These are phyloP conservation scores for Tarenaya hassleriana DNA, from an alignment of 345 rosid genomes.

Conservation along the genomic window DNA sequence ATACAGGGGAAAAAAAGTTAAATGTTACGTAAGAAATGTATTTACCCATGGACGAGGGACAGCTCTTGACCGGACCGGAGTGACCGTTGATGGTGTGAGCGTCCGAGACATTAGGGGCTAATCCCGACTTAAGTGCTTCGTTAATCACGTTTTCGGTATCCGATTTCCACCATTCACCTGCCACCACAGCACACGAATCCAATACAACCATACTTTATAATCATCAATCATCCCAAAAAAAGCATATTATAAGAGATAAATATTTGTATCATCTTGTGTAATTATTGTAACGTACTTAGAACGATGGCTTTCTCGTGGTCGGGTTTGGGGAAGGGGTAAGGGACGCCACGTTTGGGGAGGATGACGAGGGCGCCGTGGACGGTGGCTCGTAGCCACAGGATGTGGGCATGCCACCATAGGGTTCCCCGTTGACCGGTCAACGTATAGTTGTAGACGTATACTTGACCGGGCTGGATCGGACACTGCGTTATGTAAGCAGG, in stretches of 20 bases:
- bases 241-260: too few relatives aligned
- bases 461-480: constrained; percentile 77
- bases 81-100: constrained; percentile 89
- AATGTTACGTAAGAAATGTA: background rate
- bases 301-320: constrained; percentile 59
- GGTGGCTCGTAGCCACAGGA: constrained; percentile 89
- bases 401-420: constrained; percentile 86
- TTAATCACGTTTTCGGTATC: constrained; percentile 81
- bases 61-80: constrained; percentile 47
- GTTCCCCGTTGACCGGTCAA: constrained; percentile 90
- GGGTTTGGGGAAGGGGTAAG: constrained; percentile 88
- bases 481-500: constrained; percentile 92
- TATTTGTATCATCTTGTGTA: too few relatives aligned
- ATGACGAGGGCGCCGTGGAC: constrained; percentile 80
- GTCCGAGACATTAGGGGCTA: constrained; percentile 89
- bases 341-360: constrained; percentile 77
- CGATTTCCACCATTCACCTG: constrained; percentile 96
- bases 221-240: too few relatives aligned
- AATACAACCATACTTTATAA: too few relatives aligned
- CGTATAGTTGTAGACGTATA: constrained; percentile 69
- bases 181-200: background rate
- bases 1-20: background rate
- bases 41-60: constrained; percentile 54
- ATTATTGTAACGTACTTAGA: constrained; percentile 38
- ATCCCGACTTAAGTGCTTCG: constrained; percentile 70